Evolutionary conservation across 306 rosid species (phyloP).

Genomic region (Betula pendula): DNA sequence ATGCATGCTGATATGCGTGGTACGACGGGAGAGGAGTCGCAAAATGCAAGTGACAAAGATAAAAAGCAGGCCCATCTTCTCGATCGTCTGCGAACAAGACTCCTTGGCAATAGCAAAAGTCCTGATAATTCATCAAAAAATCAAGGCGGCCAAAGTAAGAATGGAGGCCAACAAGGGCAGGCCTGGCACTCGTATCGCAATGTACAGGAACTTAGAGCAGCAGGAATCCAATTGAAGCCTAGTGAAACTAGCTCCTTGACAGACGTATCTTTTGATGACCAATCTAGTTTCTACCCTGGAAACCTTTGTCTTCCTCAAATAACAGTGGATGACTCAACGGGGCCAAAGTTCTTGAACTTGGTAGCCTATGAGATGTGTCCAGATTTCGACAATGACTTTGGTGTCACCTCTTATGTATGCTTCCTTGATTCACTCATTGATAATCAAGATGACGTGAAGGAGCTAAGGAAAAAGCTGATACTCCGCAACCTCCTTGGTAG

Average conservation of each 20-base stretch:
- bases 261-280: not conserved
- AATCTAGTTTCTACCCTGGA: not conserved
- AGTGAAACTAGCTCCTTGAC: not conserved
- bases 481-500: conserved; percentile 37
- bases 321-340: conserved; percentile 13
- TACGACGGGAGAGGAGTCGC: no score
- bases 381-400: conserved; percentile 30
- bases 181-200: not conserved
- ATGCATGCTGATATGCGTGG: no score
- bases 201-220: not conserved
- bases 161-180: no score
- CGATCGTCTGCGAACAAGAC: not conserved
- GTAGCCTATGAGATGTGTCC: conserved; percentile 49
- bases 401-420: conserved; percentile 19
- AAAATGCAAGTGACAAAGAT: no score
- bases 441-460: conserved; percentile 29
- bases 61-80: conserved; percentile 10
- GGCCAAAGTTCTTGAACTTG: conserved; percentile 24
- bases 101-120: no score
- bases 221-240: not conserved
- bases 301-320: conserved; percentile 19
- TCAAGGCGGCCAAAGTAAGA: no score
- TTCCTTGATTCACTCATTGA: conserved; percentile 46
- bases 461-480: conserved; percentile 10
- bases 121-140: no score